phyloP scores from a whole-genome alignment of 495 filamentous ascomycete species.

The Amphirosellinia nigrospora region DNA sequence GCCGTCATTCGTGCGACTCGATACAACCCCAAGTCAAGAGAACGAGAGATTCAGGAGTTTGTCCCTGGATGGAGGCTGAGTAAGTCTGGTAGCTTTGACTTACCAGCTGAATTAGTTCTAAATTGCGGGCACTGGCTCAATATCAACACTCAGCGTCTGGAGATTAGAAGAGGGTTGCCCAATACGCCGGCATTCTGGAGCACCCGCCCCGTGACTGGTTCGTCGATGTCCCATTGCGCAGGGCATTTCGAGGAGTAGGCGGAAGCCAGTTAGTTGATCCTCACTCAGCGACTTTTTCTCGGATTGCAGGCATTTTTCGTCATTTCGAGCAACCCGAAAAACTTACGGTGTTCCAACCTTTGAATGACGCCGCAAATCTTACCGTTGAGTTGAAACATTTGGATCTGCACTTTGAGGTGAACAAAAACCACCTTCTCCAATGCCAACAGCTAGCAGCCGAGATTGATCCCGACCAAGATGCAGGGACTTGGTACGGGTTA shows the following conservation, averaged over 20 bases:
- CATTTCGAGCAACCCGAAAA: slow-evolving; percentile 42
- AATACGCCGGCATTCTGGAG: slow-evolving; percentile 48
- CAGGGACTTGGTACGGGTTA: slow-evolving; percentile 59
- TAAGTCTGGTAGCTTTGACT: slow-evolving; percentile 41
- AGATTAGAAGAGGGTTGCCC: slow-evolving; percentile 52
- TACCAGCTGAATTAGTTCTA: slow-evolving; percentile 56
- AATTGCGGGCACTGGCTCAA: slow-evolving; percentile 67
- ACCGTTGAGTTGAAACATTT: slow-evolving; percentile 42
- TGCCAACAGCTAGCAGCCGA: slow-evolving; percentile 49
- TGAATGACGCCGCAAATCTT: slow-evolving; percentile 26
- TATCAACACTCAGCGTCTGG: slow-evolving; percentile 48
- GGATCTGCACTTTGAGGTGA: slow-evolving; percentile 49
- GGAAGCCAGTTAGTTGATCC: slow-evolving; percentile 37
- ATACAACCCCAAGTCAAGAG: neutral
- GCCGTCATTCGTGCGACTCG: slow-evolving; percentile 47
- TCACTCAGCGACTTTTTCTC: slow-evolving; percentile 33
- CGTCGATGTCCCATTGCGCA: slow-evolving; percentile 34
- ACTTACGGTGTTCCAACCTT: slow-evolving; percentile 46
- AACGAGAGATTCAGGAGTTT: slow-evolving; percentile 39
- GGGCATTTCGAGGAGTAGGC: slow-evolving; percentile 29
- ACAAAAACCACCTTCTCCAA: slow-evolving; percentile 43
- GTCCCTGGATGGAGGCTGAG: slow-evolving; percentile 42
- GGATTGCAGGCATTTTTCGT: slow-evolving; percentile 44
- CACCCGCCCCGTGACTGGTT: slow-evolving; percentile 36
- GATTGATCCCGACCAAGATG: slow-evolving; percentile 58